A percentile compares a stretch with the other conserved stretches of the same genome.
Evolutionary conservation across 345 rosid genomes (phyloP).

Genomic region (Sisymbrium altissimum): DNA sequence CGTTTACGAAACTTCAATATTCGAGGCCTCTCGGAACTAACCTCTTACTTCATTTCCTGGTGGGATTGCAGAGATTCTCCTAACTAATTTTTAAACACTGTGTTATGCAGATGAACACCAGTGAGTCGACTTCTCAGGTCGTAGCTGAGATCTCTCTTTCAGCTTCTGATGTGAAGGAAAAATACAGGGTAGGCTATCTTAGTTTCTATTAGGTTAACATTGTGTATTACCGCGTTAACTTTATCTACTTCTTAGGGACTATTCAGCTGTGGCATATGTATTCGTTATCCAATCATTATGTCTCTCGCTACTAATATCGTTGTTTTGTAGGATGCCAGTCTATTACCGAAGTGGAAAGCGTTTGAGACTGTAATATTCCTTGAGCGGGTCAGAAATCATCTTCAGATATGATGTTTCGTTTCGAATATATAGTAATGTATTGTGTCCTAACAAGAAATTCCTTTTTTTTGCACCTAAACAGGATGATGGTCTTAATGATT

Average conservation of each 20-base stretch:
- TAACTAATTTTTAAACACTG: not conserved
- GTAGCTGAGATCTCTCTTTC: conserved; percentile 49
- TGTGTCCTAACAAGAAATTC: not conserved
- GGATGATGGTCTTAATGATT: conserved; percentile 81
- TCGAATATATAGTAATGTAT: not conserved
- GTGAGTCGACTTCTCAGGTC: conserved; percentile 26
- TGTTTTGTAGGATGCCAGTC: conserved; percentile 55
- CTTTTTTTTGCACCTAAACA: conserved; percentile 20
- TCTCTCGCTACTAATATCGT: conserved; percentile 5
- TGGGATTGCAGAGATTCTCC: conserved; percentile 12
- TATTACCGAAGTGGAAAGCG: conserved; percentile 90
- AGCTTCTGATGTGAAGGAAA: conserved; percentile 58
- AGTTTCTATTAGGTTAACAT: not conserved
- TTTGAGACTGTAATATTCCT: conserved; percentile 80
- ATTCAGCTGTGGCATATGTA: conserved; percentile 13
- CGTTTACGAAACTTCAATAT: not conserved
- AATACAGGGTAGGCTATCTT: conserved; percentile 55
- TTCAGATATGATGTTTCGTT: not conserved
- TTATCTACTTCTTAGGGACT: not conserved
- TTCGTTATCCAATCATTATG: conserved; percentile 5
- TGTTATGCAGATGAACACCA: conserved; percentile 19
- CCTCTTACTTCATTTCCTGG: conserved; percentile 6
- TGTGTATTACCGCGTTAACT: not conserved
- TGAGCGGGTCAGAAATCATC: conserved; percentile 57
- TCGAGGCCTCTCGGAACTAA: not conserved